Evolutionary conservation across 2,329 filamentous ascomycete genomes (phyloP), one percentile per base, ranked within the genome.

Genomic region (Emmonsiellopsis sp.): DNA sequence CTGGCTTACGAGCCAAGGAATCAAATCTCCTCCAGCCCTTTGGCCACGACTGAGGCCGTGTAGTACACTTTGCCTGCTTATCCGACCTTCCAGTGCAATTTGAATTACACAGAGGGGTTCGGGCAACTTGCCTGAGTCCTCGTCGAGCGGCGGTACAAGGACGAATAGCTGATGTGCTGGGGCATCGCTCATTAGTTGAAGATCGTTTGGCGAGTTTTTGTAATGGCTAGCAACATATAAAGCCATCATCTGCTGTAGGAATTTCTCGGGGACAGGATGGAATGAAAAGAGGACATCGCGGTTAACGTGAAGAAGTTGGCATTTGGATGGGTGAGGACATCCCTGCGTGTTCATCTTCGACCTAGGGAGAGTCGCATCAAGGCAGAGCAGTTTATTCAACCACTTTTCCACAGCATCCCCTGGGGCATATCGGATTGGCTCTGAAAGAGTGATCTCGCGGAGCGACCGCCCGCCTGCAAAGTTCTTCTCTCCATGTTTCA

Each of bases 131-230:
- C 85, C 84, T 52, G 84, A 84, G 51, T 85, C 82, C 59, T 92
- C 87, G 2, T 86, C 79, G 13, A 92, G 83, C 0, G 93, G 92
- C 2, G 91, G 87, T 2, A 95, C 89, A 27, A 98, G 82, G 8
- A 97, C 93, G 63, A 93, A 98, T 6, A 98, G 81, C 68, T 97
- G 91, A 70, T 98, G 93, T 0, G 93, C 92, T 1, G 93, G 93
- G 1, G 93, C 93, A 70, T 98, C 93, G 57, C 89, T 95, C 89
- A 98, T 95, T 54, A 98, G 81, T 68, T 97, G 93, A n/a, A 98
- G 79, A 64, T 98, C 93, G 63, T 98, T 95, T 0, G 93, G 93
- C 0, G 91, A 89, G 72, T 98, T 98, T 72, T 97, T 97, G 77
- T 98, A 96, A 70, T 95, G 90, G 61, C 89, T 95, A 32, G 93